phyloP scores from a whole-genome alignment of 257 asterid genomes.

The Solanum peruvianum region DNA sequence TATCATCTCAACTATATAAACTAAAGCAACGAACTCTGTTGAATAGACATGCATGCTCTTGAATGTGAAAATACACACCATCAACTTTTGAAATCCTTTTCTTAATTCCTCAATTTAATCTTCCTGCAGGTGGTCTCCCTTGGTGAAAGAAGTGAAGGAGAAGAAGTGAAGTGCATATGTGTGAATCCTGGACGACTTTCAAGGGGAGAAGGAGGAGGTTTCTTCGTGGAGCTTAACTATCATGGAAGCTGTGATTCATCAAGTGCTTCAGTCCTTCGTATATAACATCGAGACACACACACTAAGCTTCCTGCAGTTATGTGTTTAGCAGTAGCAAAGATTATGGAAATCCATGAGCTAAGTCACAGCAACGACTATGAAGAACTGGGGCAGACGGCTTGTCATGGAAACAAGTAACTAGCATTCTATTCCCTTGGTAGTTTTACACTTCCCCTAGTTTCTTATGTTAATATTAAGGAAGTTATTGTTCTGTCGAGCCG shows the following conservation, averaged over 20 bases:
- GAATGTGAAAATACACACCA: background rate
- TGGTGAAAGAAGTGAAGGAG: constrained; percentile 47
- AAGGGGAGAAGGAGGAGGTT: constrained; percentile 98
- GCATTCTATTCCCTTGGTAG: background rate
- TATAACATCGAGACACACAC: constrained; percentile 13
- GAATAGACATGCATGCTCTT: background rate
- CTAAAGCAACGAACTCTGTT: background rate
- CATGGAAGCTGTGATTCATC: constrained; percentile 47
- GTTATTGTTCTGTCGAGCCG: background rate
- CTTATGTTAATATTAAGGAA: background rate
- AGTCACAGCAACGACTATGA: background rate
- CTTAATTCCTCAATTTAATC: background rate
- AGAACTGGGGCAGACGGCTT: background rate
- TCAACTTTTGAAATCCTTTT: background rate
- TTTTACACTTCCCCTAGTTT: background rate
- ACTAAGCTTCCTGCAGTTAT: background rate
- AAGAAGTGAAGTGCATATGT: constrained; percentile 60
- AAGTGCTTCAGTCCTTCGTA: constrained; percentile 66
- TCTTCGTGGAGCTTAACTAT: constrained; percentile 75
- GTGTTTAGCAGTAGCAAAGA: background rate
- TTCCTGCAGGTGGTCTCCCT: constrained; percentile 43
- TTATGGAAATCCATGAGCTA: background rate
- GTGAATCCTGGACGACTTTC: constrained; percentile 91
- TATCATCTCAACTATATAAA: background rate
- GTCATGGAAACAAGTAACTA: background rate